These are phyloP conservation scores for Conringia planisiliqua DNA, from an alignment of 345 rosid genomes.

Conservation along the genomic window DNA sequence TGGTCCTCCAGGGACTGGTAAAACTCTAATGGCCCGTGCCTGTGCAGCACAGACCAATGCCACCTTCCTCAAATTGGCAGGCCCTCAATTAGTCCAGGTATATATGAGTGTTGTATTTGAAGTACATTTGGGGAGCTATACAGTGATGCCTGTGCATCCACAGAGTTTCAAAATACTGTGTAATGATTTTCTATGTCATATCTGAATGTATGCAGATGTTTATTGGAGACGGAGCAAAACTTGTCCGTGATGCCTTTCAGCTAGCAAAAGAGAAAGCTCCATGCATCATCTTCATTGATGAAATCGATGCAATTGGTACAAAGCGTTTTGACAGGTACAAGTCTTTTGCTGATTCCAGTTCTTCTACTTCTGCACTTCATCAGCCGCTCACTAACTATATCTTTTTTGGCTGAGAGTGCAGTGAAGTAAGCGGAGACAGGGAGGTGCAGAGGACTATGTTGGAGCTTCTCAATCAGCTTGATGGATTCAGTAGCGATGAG, in stretches of 20 bases:
- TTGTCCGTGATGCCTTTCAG: conserved; percentile 99
- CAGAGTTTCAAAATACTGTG: neutral
- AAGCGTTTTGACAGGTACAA: conserved; percentile 94
- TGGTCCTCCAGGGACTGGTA: conserved; percentile 99
- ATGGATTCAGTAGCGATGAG: conserved; percentile 98
- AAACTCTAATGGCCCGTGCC: conserved; percentile 98
- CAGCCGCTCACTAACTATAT: neutral
- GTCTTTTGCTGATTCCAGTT: neutral
- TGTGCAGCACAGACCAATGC: conserved; percentile 99
- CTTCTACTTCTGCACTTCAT: neutral
- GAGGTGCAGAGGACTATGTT: conserved; percentile 99
- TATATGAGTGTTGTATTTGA: neutral
- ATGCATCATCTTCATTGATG: conserved; percentile 97
- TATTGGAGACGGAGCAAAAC: conserved; percentile 99
- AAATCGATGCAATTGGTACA: conserved; percentile 97
- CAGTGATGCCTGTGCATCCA: neutral
- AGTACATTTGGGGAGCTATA: neutral
- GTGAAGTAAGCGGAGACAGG: conserved; percentile 99
- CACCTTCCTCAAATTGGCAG: conserved; percentile 93
- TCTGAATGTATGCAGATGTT: conserved; percentile 65
- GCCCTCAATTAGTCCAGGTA: conserved; percentile 99
- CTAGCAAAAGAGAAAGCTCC: conserved; percentile 99
- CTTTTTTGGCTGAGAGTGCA: conserved; percentile 38
- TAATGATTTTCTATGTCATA: neutral
- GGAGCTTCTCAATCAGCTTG: conserved; percentile 97